Base-by-base conservation (phyloP, 1,284 basidiomycete genomes). In the Hemileia vastatrix region DNA sequence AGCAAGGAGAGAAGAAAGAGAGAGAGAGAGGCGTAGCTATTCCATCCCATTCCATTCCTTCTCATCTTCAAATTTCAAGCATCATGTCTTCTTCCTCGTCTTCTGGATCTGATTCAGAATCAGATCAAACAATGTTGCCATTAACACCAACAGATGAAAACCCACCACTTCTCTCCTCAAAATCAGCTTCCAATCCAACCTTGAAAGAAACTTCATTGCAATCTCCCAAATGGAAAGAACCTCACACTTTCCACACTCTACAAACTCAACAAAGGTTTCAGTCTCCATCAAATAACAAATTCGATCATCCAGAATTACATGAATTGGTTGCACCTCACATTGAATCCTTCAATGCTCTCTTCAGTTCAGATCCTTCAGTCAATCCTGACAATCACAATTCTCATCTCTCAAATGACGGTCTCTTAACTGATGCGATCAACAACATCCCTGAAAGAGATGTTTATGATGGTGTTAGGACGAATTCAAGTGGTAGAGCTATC, bases 301-400 rank as follows among this genome's bases (percentile, higher is more conserved):
- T 71, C 54, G 69, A 73, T 6, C 67, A 70, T 11, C 68, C 70
- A 4, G 71, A 71, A 31, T 67, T 75, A 21, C 71, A 68, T 21
- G 69, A 70, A 40, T 69, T 75, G 45, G 67, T 70, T 21, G 70
- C 72, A 11, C 73, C 73, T 24, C 72, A 73, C 57, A 68, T 75
- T 59, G 73, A 75, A 64, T 70, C 69, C 18, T 75, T 75, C 72
- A 75, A 75, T 56, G 71, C 72, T 5, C 67, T 75, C 24, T n/a
- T n/a, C n/a, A n/a, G n/a, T n/a, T n/a, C n/a, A n/a, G n/a, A n/a
- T n/a, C n/a, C n/a, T n/a, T n/a, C 70, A 6, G 32, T 72, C 15
- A 67, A 71, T 48, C 68, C 67, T n/a, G 66, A 68, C 21, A 27
- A 27, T 27, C 27, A 27, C 27, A 54, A 51, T 27, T 52, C 47